Percentiles rank a stretch among this genome's conserved stretches.
Evolutionary conservation across 441 rosid species (phyloP).

Genomic region (Geranium incanum): DNA sequence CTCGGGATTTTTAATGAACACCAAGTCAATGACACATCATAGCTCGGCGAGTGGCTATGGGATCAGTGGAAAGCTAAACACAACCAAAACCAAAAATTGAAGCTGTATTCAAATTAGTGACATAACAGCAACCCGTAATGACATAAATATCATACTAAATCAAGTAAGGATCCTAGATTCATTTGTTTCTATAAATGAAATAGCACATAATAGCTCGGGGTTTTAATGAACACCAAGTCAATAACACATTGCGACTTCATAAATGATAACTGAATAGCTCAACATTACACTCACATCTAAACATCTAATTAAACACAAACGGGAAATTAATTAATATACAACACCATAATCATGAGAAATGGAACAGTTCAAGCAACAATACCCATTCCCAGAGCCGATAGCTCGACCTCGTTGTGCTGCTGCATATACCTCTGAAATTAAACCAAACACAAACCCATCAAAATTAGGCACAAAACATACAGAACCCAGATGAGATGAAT

Average conservation of each 20-base stretch:
- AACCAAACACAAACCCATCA: background rate
- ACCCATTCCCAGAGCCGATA: conserved; percentile 30
- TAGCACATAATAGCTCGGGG: background rate
- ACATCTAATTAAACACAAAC: background rate
- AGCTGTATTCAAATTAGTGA: background rate
- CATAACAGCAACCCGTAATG: background rate
- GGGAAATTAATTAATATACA: background rate
- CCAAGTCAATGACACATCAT: background rate
- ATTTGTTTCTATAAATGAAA: background rate
- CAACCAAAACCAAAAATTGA: background rate
- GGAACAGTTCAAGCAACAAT: background rate
- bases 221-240: background rate
- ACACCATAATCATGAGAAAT: background rate
- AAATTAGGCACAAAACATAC: background rate
- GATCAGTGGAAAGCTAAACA: background rate
- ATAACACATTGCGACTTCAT: background rate
- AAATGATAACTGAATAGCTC: background rate
- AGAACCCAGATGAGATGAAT: background rate
- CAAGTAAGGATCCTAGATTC: background rate
- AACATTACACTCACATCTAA: background rate
- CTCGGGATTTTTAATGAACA: background rate
- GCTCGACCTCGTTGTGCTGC: conserved; percentile 29
- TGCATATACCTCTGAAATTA: conserved; percentile 29
- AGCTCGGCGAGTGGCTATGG: background rate
- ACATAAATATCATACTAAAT: background rate